These are phyloP conservation scores for Tolypocladium tropicale DNA, from an alignment of 2,329 filamentous ascomycete species.

Conservation along the genomic window DNA sequence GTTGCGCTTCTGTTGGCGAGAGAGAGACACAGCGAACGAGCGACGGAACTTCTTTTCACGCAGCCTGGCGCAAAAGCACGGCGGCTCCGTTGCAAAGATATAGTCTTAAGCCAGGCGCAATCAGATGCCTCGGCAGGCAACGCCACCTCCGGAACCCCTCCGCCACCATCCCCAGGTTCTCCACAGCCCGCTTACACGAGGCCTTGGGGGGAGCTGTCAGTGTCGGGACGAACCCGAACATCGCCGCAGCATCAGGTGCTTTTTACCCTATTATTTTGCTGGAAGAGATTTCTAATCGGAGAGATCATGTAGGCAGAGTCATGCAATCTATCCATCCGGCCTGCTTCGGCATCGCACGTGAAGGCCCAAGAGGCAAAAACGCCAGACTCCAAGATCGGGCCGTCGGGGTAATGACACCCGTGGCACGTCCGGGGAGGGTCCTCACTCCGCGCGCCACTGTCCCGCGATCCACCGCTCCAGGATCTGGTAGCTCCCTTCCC, in stretches of 20 bases:
- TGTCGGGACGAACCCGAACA: background rate
- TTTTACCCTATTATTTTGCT: background rate
- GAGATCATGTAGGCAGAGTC: no score
- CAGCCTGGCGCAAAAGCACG: background rate
- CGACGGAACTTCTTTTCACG: no score
- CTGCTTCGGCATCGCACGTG: background rate
- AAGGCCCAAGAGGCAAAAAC: background rate
- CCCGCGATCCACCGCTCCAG: conserved; percentile 7
- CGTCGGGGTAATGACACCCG: no score
- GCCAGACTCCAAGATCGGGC: background rate
- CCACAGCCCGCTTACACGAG: background rate
- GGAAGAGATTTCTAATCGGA: background rate
- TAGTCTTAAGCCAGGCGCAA: background rate
- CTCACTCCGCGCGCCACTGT: background rate
- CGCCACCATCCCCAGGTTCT: background rate
- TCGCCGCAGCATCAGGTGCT: background rate
- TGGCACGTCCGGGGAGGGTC: no score
- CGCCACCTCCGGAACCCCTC: background rate
- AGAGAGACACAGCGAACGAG: background rate
- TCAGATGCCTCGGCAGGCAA: background rate
- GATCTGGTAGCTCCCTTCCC: conserved; percentile 7
- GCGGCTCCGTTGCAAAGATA: background rate
- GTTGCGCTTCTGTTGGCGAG: background rate
- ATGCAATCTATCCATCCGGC: no score
- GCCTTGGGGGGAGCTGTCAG: background rate